Evolutionary conservation across 202 grass and related monocot genomes (phyloP), one percentile per base, ranked within the genome.

Genomic region (Digitaria exilis): DNA sequence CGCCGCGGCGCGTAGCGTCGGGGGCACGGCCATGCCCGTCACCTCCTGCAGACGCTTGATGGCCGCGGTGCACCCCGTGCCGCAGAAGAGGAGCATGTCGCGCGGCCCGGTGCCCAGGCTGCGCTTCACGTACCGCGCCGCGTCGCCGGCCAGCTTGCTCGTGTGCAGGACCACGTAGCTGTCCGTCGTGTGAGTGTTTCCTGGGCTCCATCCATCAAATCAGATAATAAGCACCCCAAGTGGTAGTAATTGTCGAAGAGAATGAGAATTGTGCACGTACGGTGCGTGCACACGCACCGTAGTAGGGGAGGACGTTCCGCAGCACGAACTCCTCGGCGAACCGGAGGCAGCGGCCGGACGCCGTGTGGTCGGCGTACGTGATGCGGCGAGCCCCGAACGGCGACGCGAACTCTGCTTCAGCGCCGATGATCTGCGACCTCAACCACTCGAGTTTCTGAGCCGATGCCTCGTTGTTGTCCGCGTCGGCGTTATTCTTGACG

Each of bases 311-410:
- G 24, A 91, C 80, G 65, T 91, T 81, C 1, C 54, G 45, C 39
- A 75, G 55, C 60, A 96, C 68, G 54, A 91, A 93, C 28, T 96
- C 85, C 65, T 96, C 94, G n/a, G 87, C 65, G 67, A 85, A 89
- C 0, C 82, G 82, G 31, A 95, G 78, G 79, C 84, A 79, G 69
- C 75, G 84, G 16, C 87, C 89, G 15, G 92, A 90, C 10, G 92
- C 92, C 0, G 89, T 91, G 81, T 87, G 88, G 73, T 96, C 94
- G 32, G 88, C 88, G 77, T 96, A 96, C 35, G 84, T 91, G 84
- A 96, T 59, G 57, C 88, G 90, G 10, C 80, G 49, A 22, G 71
- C 24, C 0, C 90, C 88, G 56, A 91, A 96, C 2, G 90, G 90
- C 31, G 88, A 91, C 26, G 78, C 43, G 73, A 90, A 92, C 65